Conservation (phyloP, 495 filamentous ascomycete genomes). For the Neurospora tetrasperma region DNA sequence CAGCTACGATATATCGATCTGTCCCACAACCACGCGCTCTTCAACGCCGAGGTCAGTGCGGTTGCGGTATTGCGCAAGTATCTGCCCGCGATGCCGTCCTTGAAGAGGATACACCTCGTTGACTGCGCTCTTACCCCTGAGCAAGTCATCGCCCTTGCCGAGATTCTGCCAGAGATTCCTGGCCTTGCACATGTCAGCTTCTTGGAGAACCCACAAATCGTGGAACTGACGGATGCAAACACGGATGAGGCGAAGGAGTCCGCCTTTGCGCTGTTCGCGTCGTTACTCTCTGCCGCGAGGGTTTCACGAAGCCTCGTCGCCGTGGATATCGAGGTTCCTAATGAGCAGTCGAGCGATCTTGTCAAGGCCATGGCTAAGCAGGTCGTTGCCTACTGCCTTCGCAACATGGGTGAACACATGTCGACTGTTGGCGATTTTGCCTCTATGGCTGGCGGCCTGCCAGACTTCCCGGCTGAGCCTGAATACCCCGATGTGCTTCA, state of each 20-base stretch:
- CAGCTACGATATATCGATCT: constrained; percentile 83
- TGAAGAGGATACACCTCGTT: constrained; percentile 79
- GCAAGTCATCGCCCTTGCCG: constrained; percentile 80
- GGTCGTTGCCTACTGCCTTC: constrained; percentile 84
- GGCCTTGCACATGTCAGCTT: constrained; percentile 80
- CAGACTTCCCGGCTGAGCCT: constrained; percentile 16
- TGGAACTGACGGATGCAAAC: constrained; percentile 52
- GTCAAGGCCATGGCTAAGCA: constrained; percentile 89
- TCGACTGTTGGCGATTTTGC: constrained; percentile 3
- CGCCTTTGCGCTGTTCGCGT: constrained; percentile 87
- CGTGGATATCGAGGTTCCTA: constrained; percentile 84
- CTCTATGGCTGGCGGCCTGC: neutral
- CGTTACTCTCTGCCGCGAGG: constrained; percentile 77
- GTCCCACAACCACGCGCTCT: constrained; percentile 77
- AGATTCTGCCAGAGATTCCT: constrained; percentile 79
- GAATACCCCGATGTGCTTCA: constrained; percentile 45
- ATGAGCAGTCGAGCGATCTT: constrained; percentile 66
- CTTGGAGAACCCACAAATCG: constrained; percentile 68
- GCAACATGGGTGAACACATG: constrained; percentile 59
- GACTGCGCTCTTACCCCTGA: constrained; percentile 81
- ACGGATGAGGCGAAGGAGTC: constrained; percentile 75
- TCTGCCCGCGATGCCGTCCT: constrained; percentile 63
- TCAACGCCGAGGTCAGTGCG: constrained; percentile 62
- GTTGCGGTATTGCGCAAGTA: constrained; percentile 69
- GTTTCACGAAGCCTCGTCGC: constrained; percentile 77